Conservation (phyloP, 2,329 filamentous ascomycete species). For the Stachybotrys echinatus region DNA sequence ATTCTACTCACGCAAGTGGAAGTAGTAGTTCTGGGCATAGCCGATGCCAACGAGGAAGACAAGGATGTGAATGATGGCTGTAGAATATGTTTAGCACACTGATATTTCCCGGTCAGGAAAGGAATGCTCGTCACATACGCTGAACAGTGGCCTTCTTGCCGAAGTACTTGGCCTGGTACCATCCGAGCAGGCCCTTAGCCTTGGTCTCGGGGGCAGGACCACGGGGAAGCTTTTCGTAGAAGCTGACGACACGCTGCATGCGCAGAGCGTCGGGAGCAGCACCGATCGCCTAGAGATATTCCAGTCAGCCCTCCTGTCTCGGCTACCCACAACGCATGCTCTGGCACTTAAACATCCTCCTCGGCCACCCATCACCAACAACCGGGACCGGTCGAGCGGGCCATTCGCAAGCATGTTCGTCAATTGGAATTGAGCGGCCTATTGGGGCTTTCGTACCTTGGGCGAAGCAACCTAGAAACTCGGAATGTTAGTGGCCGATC, state of each 20-base stretch:
- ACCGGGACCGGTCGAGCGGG: background rate
- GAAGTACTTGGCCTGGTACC: slow-evolving; percentile 91
- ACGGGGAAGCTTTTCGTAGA: slow-evolving; percentile 98
- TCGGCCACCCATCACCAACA: background rate
- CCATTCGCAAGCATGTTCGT: background rate
- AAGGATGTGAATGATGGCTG: slow-evolving; percentile 86
- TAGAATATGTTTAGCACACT: slow-evolving; percentile 14
- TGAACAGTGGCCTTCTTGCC: slow-evolving; percentile 85
- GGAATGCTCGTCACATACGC: slow-evolving; percentile 56
- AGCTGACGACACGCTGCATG: slow-evolving; percentile 96
- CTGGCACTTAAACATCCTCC: slow-evolving; percentile 6
- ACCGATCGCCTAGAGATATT: slow-evolving; percentile 69
- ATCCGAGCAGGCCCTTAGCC: slow-evolving; percentile 74
- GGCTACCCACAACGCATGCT: slow-evolving; percentile 5
- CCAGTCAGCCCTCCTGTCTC: slow-evolving; percentile 20
- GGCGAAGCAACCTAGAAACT: slow-evolving; percentile 69
- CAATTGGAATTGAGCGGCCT: background rate
- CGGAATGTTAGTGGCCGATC: slow-evolving; percentile 9
- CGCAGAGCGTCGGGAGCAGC: slow-evolving; percentile 91
- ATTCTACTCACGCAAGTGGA: slow-evolving; percentile 95
- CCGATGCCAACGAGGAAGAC: slow-evolving; percentile 72
- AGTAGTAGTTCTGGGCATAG: slow-evolving; percentile 99
- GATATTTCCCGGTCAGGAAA: slow-evolving; percentile 10
- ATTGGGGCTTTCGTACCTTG: slow-evolving; percentile 55
- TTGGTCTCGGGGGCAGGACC: slow-evolving; percentile 81